Evolutionary conservation across 495 filamentous ascomycete species (phyloP).

Genomic region (Trichoderma parareesei): DNA sequence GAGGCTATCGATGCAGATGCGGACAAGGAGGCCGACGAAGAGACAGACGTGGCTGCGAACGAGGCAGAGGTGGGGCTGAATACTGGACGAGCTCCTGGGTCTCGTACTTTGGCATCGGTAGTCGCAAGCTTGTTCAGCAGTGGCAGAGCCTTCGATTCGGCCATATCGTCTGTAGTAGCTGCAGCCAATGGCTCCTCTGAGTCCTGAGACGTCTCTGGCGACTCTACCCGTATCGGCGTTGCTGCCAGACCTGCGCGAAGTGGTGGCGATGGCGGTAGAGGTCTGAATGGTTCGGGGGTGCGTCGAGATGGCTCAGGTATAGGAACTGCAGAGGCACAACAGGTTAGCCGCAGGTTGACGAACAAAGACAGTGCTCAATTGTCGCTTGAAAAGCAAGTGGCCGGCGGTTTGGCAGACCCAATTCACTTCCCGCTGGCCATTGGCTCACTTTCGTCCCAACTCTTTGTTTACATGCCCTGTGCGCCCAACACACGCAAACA

Average conservation of each 20-base stretch:
- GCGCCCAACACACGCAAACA: background rate
- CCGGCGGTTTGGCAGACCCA: background rate
- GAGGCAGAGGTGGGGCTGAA: background rate
- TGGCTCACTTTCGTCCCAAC: background rate
- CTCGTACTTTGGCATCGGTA: background rate
- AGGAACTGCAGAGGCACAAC: too few species aligned
- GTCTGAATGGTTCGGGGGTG: too few species aligned
- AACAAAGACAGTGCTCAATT: background rate
- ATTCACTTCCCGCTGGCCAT: background rate
- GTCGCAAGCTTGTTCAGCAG: background rate
- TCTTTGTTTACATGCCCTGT: background rate
- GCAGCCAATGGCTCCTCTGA: too few species aligned
- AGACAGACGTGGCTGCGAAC: background rate
- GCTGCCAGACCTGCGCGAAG: too few species aligned
- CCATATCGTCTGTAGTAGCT: background rate
- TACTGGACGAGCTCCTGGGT: background rate
- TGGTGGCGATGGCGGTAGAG: too few species aligned
- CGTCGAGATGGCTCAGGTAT: too few species aligned
- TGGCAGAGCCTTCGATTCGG: background rate
- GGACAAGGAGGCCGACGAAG: background rate
- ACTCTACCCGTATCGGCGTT: too few species aligned
- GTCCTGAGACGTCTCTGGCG: too few species aligned
- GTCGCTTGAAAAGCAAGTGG: background rate
- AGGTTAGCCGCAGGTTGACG: too few species aligned
- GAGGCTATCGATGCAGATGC: background rate